phyloP scores from a whole-genome alignment of 2,329 filamentous ascomycete species.

The Fusarium heterosporum region DNA sequence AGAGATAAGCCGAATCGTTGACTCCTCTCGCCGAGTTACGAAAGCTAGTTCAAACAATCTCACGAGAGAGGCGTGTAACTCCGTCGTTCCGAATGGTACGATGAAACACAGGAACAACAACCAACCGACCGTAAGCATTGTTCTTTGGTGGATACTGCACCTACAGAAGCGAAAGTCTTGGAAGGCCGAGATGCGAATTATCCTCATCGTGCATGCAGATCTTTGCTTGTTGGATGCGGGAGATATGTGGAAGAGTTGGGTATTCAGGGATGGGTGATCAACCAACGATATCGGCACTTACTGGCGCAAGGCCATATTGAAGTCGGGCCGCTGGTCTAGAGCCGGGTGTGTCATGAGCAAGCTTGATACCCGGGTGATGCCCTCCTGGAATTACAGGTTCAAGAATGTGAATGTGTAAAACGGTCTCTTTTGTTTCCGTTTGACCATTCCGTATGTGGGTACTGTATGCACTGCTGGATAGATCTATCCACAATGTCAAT shows the following conservation, averaged over 20 bases:
- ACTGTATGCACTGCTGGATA: not conserved
- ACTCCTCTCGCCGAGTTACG: not conserved
- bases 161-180: conserved; percentile 1
- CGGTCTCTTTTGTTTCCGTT: not conserved
- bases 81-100: not conserved
- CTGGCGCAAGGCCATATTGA: conserved; percentile 26
- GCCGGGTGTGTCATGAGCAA: not conserved
- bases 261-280: not conserved
- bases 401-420: conserved; percentile 7
- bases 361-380: conserved; percentile 3
- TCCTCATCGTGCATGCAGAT: conserved; percentile 7
- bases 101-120: conserved; percentile 18
- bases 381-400: not conserved
- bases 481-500: not conserved
- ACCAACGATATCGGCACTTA: conserved; percentile 26
- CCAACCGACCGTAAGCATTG: conserved; percentile 7
- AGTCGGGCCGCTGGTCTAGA: not conserved
- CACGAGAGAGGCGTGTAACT: conserved; percentile 15
- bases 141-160: conserved; percentile 9
- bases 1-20: conserved; percentile 8
- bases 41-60: conserved; percentile 1
- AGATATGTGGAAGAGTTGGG: not conserved
- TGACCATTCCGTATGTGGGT: not conserved
- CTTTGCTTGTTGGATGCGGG: conserved; percentile 5
- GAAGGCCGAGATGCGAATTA: not conserved